A percentile compares a stretch with the other conserved stretches of the same genome.
These are phyloP conservation scores for Parietichytrium sp. DNA, from an alignment of 108 stramenopile genomes.

Conservation along the genomic window DNA sequence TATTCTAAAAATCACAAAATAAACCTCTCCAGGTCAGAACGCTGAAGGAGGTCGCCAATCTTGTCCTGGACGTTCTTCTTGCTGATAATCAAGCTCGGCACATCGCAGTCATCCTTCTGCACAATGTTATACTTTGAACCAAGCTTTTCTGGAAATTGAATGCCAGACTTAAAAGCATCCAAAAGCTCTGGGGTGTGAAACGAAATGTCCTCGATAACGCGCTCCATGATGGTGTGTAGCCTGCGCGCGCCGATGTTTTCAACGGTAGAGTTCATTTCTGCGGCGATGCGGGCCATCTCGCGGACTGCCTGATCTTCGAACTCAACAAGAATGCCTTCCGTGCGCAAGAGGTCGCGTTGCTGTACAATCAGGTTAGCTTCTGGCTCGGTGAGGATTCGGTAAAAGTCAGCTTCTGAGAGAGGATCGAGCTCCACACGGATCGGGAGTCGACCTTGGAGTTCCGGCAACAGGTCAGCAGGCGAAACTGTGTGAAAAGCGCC, in stretches of 20 bases:
- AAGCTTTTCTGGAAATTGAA: not conserved
- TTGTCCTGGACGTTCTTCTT: constrained; percentile 10
- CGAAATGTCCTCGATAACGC: constrained; percentile 92
- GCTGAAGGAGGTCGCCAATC: constrained; percentile 33
- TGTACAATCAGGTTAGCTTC: constrained; percentile 91
- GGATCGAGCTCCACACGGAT: constrained; percentile 97
- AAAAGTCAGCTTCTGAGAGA: constrained; percentile 93
- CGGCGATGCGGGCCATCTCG: constrained; percentile 90
- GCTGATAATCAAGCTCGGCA: constrained; percentile 8
- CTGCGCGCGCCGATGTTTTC: constrained; percentile 98
- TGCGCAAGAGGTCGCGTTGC: constrained; percentile 84
- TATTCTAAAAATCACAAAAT: too few species aligned
- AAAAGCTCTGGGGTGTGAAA: constrained; percentile 82
- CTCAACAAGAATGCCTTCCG: constrained; percentile 82
- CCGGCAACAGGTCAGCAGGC: constrained; percentile 94
- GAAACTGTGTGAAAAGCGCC: constrained; percentile 90
- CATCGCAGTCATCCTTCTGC: not conserved
- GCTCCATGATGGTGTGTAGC: constrained; percentile 94
- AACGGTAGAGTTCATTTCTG: constrained; percentile 87
- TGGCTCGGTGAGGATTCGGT: constrained; percentile 97
- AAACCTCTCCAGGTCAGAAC: constrained; percentile 16
- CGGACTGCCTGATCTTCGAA: constrained; percentile 94
- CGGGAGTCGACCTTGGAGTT: constrained; percentile 94
- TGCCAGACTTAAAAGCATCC: not conserved
- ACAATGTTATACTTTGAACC: constrained; percentile 12